A percentile compares a stretch with the other conserved stretches of the same genome.
These are phyloP conservation scores for Hypoxylon intermedium DNA, from an alignment of 495 filamentous ascomycete genomes.

Conservation along the genomic window DNA sequence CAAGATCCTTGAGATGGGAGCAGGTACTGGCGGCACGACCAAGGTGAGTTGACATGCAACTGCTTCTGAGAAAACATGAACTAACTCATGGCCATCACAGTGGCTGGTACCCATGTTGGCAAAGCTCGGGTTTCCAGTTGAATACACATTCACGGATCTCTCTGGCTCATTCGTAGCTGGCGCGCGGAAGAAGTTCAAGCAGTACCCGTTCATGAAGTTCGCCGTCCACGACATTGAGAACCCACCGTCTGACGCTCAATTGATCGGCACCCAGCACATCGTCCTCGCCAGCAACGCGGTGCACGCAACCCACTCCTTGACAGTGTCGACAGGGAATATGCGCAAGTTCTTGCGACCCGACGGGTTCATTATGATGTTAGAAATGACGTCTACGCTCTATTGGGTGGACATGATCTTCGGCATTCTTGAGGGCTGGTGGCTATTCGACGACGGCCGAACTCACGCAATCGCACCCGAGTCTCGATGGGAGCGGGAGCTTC, in stretches of 20 bases:
- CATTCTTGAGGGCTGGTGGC: slow-evolving; percentile 50
- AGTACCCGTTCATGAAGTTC: slow-evolving; percentile 13
- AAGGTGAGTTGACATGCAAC: slow-evolving; percentile 27
- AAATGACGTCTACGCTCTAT: slow-evolving; percentile 49
- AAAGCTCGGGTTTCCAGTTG: slow-evolving; percentile 43
- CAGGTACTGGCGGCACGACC: slow-evolving; percentile 48
- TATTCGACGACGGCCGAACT: slow-evolving; percentile 51
- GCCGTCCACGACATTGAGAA: not conserved
- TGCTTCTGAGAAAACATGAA: slow-evolving; percentile 47
- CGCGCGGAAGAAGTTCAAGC: slow-evolving; percentile 46
- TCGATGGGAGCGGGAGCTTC: slow-evolving; percentile 50
- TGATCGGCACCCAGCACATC: slow-evolving; percentile 47
- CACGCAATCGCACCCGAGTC: slow-evolving; percentile 51
- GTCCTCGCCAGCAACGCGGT: slow-evolving; percentile 58
- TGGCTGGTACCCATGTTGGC: slow-evolving; percentile 45
- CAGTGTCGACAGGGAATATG: slow-evolving; percentile 44
- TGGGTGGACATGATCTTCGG: slow-evolving; percentile 48
- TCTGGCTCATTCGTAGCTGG: slow-evolving; percentile 52
- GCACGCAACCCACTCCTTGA: slow-evolving; percentile 56
- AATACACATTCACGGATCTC: slow-evolving; percentile 54
- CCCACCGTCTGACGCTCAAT: slow-evolving; percentile 21
- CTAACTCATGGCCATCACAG: slow-evolving; percentile 48
- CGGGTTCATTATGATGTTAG: slow-evolving; percentile 51
- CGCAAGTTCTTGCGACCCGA: slow-evolving; percentile 45
- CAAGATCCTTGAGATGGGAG: slow-evolving; percentile 48